Base-by-base conservation (phyloP, 2,329 filamentous ascomycete species). In the Gnomoniopsis smithogilvyi region DNA sequence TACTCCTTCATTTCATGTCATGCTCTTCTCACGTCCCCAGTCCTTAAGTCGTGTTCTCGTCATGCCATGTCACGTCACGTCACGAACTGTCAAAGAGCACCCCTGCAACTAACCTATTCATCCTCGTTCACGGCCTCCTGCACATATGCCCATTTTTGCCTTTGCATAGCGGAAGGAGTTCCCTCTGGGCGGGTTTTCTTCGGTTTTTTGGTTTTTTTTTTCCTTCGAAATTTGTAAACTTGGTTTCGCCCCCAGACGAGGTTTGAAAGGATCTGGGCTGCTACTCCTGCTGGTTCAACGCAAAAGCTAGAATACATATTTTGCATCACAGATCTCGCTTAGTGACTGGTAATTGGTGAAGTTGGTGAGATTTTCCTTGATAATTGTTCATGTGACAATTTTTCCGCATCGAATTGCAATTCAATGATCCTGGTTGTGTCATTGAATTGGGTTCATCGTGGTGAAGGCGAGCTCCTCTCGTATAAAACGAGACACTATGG, bases 141-240 rank as follows among this genome's bases (percentile, higher is more conserved):
- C 59, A 51, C 47, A 48, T 43, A 48, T 49, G 47, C 48, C 33
- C n/a, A 38, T 50, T 47, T 24, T 19, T 36, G 24, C 51, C 49
- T 49, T 55, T 59, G 56, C 60, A 62, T 59, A 62, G 60, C 60
- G 60, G 52, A 34, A 53, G 54, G 60, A 51, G 50, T 52, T 41
- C 56, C 22, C 26, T 51, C 21, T 30, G 38, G 30, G 17, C 45
- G 17, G 24, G 30, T 21, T n/a, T 41, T 45, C 8, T 2, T 14
- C 26, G 17, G 22, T 14, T 15, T 3, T 48, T 53, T 41, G 7
- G 22, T 24, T 15, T 3, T 24, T 24, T 1, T 52, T 12, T 26
- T 41, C 4, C 24, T 19, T 22, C 22, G n/a, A n/a, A n/a, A 11
- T 8, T 11, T 45, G 17, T 30, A 22, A 21, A 8, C 41, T 45